Evolutionary conservation across 2,329 filamentous ascomycete genomes (phyloP), one percentile per base, ranked within the genome.

Genomic region (Colletotrichum cuscutae): DNA sequence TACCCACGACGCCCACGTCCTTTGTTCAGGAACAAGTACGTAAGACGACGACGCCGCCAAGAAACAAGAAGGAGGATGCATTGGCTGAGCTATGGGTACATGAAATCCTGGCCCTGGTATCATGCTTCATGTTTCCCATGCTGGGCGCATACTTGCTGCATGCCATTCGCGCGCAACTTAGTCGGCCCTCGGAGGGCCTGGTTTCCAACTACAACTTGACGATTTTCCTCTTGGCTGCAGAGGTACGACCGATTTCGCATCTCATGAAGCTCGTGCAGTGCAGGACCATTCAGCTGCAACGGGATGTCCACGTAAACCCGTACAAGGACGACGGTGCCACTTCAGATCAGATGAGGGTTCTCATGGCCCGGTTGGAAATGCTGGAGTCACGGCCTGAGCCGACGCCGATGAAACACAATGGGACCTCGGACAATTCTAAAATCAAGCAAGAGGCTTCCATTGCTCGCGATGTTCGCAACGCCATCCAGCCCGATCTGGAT

Each of bases 191-290:
- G 0, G 95, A 97, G 80, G 94, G 94, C 1, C 86, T 98, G 12
- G 92, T 98, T 7, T 97, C 95, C 5, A 94, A 98, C 81, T 97
- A 96, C 83, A 98, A 98, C 81, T 87, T 98, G 67, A 95, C 93
- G 13, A 94, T 98, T 65, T 98, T 98, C 81, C 86, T 98, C 3
- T 88, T 98, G 22, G 94, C 93, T 1, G 94, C 96, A 4, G 96
- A 98, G 82, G 86, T 98, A 32, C 92, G 94, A 3, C 96, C 96
- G 0, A 85, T 95, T 61, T 90, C 94, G 1, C 95, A 98, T 79
- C 84, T 97, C 30, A 90, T 98, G 74, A 94, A 92, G 79, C 89
- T 98, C 77, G 88, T 97, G 4, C 92, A 95, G 77, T 89, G 90
- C 15, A 90, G 94, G 42, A 98, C 95, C 2, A 85, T 97, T 9